Evolutionary conservation across 2,329 filamentous ascomycete genomes (phyloP).

Genomic region (Sporothrix brunneoviolacea): DNA sequence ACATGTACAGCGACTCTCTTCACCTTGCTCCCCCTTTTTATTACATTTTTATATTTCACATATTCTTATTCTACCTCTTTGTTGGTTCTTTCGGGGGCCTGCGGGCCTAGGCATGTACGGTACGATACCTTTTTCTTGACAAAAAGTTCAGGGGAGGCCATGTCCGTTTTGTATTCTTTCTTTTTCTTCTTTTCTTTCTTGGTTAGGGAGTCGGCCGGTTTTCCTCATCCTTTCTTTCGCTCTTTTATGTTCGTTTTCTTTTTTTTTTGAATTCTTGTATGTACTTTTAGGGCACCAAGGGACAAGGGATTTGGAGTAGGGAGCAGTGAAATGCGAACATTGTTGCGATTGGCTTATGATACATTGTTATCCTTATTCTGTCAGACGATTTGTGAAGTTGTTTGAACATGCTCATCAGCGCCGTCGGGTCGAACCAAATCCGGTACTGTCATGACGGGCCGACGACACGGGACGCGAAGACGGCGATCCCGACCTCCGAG

Average conservation of each 20-base stretch:
- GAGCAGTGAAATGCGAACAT: neutral
- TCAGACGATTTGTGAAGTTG: neutral
- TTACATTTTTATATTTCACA: conserved; percentile 7
- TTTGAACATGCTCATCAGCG: conserved; percentile 31
- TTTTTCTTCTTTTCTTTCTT: neutral
- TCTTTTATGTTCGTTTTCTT: neutral
- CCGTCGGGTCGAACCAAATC: conserved; percentile 63
- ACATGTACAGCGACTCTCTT: neutral
- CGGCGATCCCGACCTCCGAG: conserved; percentile 25
- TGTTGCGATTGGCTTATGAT: neutral
- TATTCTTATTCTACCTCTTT: neutral
- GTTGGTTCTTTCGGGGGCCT: neutral
- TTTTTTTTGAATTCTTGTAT: neutral
- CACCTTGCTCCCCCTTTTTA: neutral
- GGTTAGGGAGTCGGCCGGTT: neutral
- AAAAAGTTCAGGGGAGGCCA: neutral
- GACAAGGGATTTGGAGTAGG: neutral
- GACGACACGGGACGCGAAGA: conserved; percentile 33
- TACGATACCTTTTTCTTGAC: conserved; percentile 4
- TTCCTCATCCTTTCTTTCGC: neutral
- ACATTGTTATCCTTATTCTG: neutral
- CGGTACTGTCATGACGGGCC: conserved; percentile 59
- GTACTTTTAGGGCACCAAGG: neutral
- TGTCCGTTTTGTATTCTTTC: neutral
- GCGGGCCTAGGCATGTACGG: neutral